A percentile compares a stretch with the other conserved stretches of the same genome.
Evolutionary conservation across 768 basidiomycete genomes (phyloP).

Genomic region (Tricholoma saponaceum): DNA sequence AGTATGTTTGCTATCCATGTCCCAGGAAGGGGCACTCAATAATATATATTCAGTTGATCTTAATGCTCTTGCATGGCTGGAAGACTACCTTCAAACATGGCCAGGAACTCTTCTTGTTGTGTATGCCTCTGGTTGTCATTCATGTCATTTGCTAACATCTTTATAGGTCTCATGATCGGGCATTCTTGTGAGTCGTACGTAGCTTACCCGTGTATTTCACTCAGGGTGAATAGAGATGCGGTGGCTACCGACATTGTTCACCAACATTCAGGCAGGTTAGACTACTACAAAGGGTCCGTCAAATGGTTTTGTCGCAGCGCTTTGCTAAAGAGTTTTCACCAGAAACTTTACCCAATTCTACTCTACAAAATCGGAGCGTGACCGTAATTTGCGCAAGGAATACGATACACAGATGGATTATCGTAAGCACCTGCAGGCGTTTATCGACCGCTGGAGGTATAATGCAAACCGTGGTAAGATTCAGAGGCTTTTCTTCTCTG

Average conservation of each 20-base stretch:
- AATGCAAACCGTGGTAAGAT: slow-evolving; percentile 83
- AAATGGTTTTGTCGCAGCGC: background rate
- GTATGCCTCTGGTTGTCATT: slow-evolving; percentile 38
- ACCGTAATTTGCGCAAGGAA: slow-evolving; percentile 86
- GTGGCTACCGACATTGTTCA: slow-evolving; percentile 99
- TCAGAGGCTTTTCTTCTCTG: background rate
- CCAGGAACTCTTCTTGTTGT: slow-evolving; percentile 88
- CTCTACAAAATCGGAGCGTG: slow-evolving; percentile 94
- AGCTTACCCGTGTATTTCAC: background rate
- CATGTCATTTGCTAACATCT: slow-evolving; percentile 1
- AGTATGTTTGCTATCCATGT: slow-evolving; percentile 42
- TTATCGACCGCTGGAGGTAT: slow-evolving; percentile 98
- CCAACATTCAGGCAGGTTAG: slow-evolving; percentile 86
- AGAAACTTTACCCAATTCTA: slow-evolving; percentile 99
- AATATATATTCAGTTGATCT: slow-evolving; percentile 59
- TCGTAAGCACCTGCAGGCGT: slow-evolving; percentile 92
- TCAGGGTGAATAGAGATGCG: slow-evolving; percentile 56
- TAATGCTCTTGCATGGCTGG: slow-evolving; percentile 95
- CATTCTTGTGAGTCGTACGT: slow-evolving; percentile 68
- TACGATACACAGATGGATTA: slow-evolving; percentile 97
- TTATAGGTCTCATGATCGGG: slow-evolving; percentile 89
- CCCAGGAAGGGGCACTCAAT: background rate
- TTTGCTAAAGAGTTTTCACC: slow-evolving; percentile 8
- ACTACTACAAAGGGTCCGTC: slow-evolving; percentile 92
- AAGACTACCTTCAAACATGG: slow-evolving; percentile 97